A percentile compares a stretch with the other conserved stretches of the same genome.
These are phyloP conservation scores for Citrullus colocynthis DNA, from an alignment of 306 rosid species.

Conservation along the genomic window DNA sequence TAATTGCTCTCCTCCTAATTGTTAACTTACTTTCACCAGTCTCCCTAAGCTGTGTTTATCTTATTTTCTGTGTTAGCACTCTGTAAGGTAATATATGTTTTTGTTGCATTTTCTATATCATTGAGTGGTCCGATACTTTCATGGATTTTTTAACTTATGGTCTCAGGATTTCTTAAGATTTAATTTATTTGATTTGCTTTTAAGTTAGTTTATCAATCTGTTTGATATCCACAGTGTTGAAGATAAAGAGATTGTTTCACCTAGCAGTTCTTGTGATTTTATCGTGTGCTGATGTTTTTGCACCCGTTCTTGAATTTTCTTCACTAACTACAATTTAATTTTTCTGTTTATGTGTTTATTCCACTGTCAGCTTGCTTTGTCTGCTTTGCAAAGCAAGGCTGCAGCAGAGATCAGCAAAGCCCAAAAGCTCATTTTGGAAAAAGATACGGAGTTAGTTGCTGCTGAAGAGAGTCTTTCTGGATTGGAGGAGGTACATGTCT, in stretches of 20 bases:
- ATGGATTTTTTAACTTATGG: background rate
- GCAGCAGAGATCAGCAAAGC: slow-evolving; percentile 63
- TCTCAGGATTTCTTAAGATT: background rate
- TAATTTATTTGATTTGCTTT: background rate
- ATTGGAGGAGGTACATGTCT: slow-evolving; percentile 62
- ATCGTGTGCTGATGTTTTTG: background rate
- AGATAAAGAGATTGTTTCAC: background rate
- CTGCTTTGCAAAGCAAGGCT: slow-evolving; percentile 64
- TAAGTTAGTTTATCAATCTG: background rate
- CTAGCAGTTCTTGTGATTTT: background rate
- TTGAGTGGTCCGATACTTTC: background rate
- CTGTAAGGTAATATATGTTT: background rate
- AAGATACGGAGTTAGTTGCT: slow-evolving; percentile 51
- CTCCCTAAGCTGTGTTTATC: background rate
- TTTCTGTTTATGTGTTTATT: slow-evolving; percentile 14
- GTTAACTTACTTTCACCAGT: background rate
- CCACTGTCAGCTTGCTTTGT: slow-evolving; percentile 56
- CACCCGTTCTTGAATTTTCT: background rate
- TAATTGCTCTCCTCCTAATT: background rate
- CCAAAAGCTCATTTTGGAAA: slow-evolving; percentile 52
- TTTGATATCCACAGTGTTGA: background rate
- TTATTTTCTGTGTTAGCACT: background rate
- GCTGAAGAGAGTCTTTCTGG: slow-evolving; percentile 85
- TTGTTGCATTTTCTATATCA: background rate
- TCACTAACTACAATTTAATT: background rate